Percentiles rank a stretch among this genome's conserved stretches.
Evolutionary conservation across 2,329 filamentous ascomycete species (phyloP).

Genomic region (Chaetomiaceae sp.): DNA sequence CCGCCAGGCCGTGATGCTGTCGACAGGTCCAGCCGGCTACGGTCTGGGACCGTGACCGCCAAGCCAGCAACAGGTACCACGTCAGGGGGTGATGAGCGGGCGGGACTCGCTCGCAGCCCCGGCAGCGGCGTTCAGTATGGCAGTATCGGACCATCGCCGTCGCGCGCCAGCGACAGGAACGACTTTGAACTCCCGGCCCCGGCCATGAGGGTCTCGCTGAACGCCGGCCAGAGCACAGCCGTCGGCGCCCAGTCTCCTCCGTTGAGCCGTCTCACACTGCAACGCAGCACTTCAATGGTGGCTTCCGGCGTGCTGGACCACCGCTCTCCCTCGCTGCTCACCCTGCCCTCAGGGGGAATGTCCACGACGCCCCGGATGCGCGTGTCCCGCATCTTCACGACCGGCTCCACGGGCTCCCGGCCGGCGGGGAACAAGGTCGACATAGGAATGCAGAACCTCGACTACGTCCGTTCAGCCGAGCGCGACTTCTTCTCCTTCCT

Average conservation of each 20-base stretch:
- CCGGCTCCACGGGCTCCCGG: constrained; percentile 28
- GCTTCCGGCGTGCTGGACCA: constrained; percentile 4
- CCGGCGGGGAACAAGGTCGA: constrained; percentile 36
- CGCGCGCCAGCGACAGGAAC: constrained; percentile 27
- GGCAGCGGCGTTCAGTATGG: constrained; percentile 44
- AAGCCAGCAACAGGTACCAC: constrained; percentile 14
- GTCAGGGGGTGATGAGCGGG: constrained; percentile 33
- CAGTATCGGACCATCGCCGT: constrained; percentile 44
- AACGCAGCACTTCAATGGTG: constrained; percentile 34
- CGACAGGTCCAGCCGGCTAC: background rate
- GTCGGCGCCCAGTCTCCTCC: constrained; percentile 11
- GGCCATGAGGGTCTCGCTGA: constrained; percentile 40
- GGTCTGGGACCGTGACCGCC: constrained; percentile 23
- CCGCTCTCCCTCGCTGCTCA: constrained; percentile 19
- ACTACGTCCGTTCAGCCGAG: constrained; percentile 61
- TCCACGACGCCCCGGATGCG: constrained; percentile 26
- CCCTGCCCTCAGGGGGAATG: constrained; percentile 17
- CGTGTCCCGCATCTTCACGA: constrained; percentile 37
- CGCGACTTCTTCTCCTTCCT: constrained; percentile 84
- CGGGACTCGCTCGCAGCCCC: constrained; percentile 34
- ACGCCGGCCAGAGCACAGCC: constrained; percentile 24
- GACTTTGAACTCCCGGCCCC: constrained; percentile 50
- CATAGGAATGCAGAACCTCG: constrained; percentile 38
- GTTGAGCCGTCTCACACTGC: constrained; percentile 25
- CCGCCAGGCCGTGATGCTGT: background rate